Evolutionary conservation across 2,329 filamentous ascomycete genomes (phyloP), one percentile per base, ranked within the genome.

Genomic region (Fusarium sp.): DNA sequence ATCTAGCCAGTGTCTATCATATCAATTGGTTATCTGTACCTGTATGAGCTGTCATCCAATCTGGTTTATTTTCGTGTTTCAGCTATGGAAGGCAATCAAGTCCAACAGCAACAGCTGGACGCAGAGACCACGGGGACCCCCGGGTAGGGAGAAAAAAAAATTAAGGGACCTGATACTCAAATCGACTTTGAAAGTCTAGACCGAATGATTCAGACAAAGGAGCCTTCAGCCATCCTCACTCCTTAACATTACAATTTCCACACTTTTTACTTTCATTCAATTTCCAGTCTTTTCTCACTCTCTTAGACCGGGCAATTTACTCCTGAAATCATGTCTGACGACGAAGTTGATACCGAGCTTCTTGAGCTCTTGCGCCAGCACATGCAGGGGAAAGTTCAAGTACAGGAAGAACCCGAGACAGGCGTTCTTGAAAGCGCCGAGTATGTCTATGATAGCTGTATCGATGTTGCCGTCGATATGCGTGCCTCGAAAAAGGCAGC

Each of bases 381-480:
- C 68, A 86, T 97, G 46, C 81, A 91, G 56, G 88, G 89, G 57
- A 87, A 87, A 60, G 81, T 84, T 22, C 79, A 83, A 27, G 76
- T 88, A 56, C 80, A 86, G 48, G 81, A 87, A 22, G 86, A 90
- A 24, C 87, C 92, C 22, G 92, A 95, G 74, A 97, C 93, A 8
- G 92, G 91, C 53, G 94, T 98, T 42, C 87, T 98, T 7, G 85
- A 93, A 70, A 88, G 90, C 67, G 94, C 94, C 46, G 90, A 97
- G 80, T 93, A 91, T 81, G 91, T 98, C 76, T 97, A 92, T 81
- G 90, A 97, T 82, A 96, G 98, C 81, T 89, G 93, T 69, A 94
- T 97, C 78, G 96, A 99, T 78, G 94, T 99, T 34, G 93, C 94
- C 13, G 84, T 99, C 45, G 92, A 95, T 76, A 94, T 94, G 85